Evolutionary conservation across 202 grass and related monocot genomes (phyloP).

Genomic region (Elaeis oleifera): DNA sequence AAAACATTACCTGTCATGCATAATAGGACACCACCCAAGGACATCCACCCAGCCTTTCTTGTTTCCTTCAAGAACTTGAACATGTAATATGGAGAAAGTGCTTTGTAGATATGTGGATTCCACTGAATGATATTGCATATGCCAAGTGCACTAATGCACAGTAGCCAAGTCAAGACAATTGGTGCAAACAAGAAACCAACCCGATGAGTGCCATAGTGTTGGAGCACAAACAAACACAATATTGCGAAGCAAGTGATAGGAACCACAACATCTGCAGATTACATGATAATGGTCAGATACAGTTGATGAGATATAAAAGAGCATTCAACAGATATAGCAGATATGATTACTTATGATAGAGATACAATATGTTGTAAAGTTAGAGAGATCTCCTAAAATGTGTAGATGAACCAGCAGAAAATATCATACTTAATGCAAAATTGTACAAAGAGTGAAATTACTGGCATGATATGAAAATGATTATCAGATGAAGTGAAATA

Average conservation of each 20-base stretch:
- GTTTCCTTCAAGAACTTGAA: constrained; percentile 61
- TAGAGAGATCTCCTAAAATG: too few relatives aligned
- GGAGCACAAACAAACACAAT: constrained; percentile 46
- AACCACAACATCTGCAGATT: constrained; percentile 39
- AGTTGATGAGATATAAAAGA: too few relatives aligned
- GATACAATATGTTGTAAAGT: too few relatives aligned
- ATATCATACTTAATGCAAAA: too few relatives aligned
- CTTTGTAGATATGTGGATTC: constrained; percentile 39
- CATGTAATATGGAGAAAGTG: constrained; percentile 64
- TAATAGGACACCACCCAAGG: constrained; percentile 56
- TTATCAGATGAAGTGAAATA: too few relatives aligned
- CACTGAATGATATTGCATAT: constrained; percentile 51
- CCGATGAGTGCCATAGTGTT: constrained; percentile 56
- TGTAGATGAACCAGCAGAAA: too few relatives aligned
- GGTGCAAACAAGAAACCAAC: constrained; percentile 66
- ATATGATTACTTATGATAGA: too few relatives aligned
- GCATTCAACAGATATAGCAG: too few relatives aligned
- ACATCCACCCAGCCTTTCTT: constrained; percentile 57
- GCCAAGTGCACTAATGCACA: constrained; percentile 51
- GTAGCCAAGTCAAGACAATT: constrained; percentile 52
- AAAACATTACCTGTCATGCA: constrained; percentile 56
- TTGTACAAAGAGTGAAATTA: too few relatives aligned
- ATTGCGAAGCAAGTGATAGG: constrained; percentile 38
- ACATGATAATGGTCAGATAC: too few relatives aligned
- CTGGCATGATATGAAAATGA: too few relatives aligned